These are phyloP conservation scores for Hymenoscyphus scutula DNA, from an alignment of 2,329 filamentous ascomycete genomes.

Conservation along the genomic window DNA sequence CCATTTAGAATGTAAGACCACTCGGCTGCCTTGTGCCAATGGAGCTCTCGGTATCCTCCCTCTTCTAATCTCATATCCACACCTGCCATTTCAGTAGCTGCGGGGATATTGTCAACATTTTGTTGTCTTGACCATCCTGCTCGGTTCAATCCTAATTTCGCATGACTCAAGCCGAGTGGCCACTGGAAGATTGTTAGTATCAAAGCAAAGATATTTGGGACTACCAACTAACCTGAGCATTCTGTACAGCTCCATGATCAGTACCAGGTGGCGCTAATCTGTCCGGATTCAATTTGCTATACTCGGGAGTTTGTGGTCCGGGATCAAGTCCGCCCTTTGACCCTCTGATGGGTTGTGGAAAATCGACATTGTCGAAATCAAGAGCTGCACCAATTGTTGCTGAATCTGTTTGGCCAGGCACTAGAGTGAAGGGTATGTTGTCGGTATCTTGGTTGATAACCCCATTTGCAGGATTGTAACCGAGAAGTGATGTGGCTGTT, in stretches of 20 bases:
- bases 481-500: constrained; percentile 36
- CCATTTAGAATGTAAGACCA: constrained; percentile 75
- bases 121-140: constrained; percentile 77
- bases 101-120: constrained; percentile 61
- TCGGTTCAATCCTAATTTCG: constrained; percentile 56
- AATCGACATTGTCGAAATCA: constrained; percentile 50
- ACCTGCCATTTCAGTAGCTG: constrained; percentile 68
- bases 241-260: constrained; percentile 67
- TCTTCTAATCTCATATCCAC: constrained; percentile 76
- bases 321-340: constrained; percentile 48
- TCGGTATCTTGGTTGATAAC: constrained; percentile 38
- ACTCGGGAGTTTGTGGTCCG: constrained; percentile 64
- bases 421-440: constrained; percentile 41
- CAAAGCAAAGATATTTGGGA: neutral
- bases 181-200: constrained; percentile 41
- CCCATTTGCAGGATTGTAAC: constrained; percentile 40
- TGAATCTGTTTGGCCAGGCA: constrained; percentile 50
- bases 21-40: constrained; percentile 80
- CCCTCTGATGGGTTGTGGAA: constrained; percentile 56
- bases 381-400: constrained; percentile 51
- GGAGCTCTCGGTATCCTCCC: constrained; percentile 72
- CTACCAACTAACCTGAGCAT: constrained; percentile 52
- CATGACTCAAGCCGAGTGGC: constrained; percentile 44
- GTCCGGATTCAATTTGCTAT: constrained; percentile 69
- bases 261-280: constrained; percentile 70